Base-by-base conservation (phyloP, 1,139 yeast genomes). In the Pichia sp. region DNA sequence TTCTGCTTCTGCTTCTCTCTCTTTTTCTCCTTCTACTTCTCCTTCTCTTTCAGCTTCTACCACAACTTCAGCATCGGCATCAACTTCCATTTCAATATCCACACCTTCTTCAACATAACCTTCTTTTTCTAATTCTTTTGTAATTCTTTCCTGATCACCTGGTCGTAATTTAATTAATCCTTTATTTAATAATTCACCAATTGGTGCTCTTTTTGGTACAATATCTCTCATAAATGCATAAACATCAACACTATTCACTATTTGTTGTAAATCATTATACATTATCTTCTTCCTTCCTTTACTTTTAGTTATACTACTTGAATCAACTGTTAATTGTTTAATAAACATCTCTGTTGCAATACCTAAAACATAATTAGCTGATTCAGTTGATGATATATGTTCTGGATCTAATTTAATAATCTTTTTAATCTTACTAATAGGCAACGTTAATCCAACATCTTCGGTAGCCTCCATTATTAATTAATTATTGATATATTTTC, bases 401-500 rank as follows among this genome's bases (percentile, higher is more conserved):
- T 87, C 96, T 5, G 90, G 88, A 62, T 92, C 97, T 65, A 84
- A 77, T 60, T 86, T 88, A 62, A 92, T 81, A 48, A 90, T 85
- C 59, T 83, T 76, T 63, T 87, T 89, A 56, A 90, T 83, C 57
- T 90, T 83, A 2, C 95, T 77, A 32, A 89, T 69, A 6, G 97
- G 97, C 37, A 90, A 68, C 3, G 60, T 51, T n/a, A 64, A 44
- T 5, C 56, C 32, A 4, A 44, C 29, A 3, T 44, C 47, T 6
- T 49, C 49, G 47, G 44, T 33, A 3, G 18, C 29, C 10, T 39
- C 30, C 1, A 31, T 2, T 25, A 28, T 7, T 7, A 34, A n/a
- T 11, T 11, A 34, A 34, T 8, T 7, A n/a, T 5, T 11, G 6
- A 34, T 30, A 30, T 18, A 18, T 18, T 18, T 18, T 18, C 18